Evolutionary conservation across 768 basidiomycete genomes (phyloP).

Genomic region (Leccinum subgranulosum): DNA sequence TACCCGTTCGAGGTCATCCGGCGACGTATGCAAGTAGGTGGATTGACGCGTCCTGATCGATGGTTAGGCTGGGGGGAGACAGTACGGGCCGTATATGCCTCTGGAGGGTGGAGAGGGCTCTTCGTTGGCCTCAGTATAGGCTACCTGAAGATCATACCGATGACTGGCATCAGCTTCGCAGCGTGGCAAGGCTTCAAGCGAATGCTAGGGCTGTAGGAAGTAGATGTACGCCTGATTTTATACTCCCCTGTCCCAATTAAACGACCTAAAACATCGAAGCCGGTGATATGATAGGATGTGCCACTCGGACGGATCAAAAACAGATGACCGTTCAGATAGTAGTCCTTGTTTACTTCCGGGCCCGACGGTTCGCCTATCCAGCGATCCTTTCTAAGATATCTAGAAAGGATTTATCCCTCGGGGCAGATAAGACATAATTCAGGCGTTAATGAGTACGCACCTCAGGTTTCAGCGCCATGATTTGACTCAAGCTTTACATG

Average conservation of each 20-base stretch:
- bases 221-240: constrained; percentile 6
- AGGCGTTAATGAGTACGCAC: too few species aligned
- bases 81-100: constrained; percentile 56
- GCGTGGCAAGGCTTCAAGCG: constrained; percentile 68
- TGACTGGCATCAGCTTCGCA: constrained; percentile 90
- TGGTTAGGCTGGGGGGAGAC: constrained; percentile 79
- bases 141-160: constrained; percentile 91
- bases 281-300: background rate
- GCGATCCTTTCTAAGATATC: background rate
- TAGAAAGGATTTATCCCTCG: background rate
- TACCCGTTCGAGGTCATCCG: constrained; percentile 96
- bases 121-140: constrained; percentile 90
- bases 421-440: background rate
- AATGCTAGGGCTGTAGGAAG: constrained; percentile 26
- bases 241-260: background rate
- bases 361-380: background rate
- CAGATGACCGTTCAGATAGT: background rate
- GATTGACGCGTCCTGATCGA: constrained; percentile 69
- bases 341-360: background rate
- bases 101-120: constrained; percentile 82
- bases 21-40: constrained; percentile 93
- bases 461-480: too few species aligned
- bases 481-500: too few species aligned
- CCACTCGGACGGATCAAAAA: background rate
- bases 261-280: background rate